phyloP scores from a whole-genome alignment of 805 yeast genomes.

The Starmerella sp. region DNA sequence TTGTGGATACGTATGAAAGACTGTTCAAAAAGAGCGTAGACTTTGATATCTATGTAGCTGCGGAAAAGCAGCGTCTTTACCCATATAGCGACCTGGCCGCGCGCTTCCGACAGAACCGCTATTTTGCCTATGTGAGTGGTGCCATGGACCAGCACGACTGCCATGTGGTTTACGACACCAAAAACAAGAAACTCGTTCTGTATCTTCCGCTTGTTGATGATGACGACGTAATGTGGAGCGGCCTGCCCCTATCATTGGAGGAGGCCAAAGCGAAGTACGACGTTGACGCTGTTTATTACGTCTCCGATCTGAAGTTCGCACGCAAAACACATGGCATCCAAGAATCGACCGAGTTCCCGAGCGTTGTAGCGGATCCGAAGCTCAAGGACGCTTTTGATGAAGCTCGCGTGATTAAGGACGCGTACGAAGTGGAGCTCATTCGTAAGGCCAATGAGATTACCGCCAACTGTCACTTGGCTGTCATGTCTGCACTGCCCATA shows the following conservation, averaged over 20 bases:
- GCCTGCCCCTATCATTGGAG: slow-evolving; percentile 59
- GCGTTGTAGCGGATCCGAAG: slow-evolving; percentile 17
- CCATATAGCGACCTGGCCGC: slow-evolving; percentile 71
- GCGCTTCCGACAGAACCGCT: slow-evolving; percentile 79
- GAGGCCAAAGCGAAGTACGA: slow-evolving; percentile 59
- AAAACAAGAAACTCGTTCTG: slow-evolving; percentile 47
- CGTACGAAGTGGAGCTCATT: slow-evolving; percentile 64
- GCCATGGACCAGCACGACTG: slow-evolving; percentile 62
- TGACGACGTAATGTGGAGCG: slow-evolving; percentile 96
- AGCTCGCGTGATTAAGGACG: slow-evolving; percentile 73
- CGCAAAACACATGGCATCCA: slow-evolving; percentile 22
- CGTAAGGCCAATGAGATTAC: slow-evolving; percentile 73
- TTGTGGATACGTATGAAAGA: slow-evolving; percentile 27
- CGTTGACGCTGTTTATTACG: slow-evolving; percentile 69
- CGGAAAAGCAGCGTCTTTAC: slow-evolving; percentile 36
- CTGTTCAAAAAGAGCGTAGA: slow-evolving; percentile 25
- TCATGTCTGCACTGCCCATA: slow-evolving; percentile 84
- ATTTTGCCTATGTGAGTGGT: slow-evolving; percentile 80
- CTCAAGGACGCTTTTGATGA: slow-evolving; percentile 66
- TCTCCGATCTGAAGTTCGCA: slow-evolving; percentile 36
- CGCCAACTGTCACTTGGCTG: slow-evolving; percentile 80
- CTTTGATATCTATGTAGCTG: slow-evolving; percentile 33
- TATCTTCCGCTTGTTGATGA: slow-evolving; percentile 74
- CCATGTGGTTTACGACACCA: slow-evolving; percentile 48
- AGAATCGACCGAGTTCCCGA: slow-evolving; percentile 13